Base-by-base conservation (phyloP, 1,284 basidiomycete genomes). In the Ganoderma multipileum region DNA sequence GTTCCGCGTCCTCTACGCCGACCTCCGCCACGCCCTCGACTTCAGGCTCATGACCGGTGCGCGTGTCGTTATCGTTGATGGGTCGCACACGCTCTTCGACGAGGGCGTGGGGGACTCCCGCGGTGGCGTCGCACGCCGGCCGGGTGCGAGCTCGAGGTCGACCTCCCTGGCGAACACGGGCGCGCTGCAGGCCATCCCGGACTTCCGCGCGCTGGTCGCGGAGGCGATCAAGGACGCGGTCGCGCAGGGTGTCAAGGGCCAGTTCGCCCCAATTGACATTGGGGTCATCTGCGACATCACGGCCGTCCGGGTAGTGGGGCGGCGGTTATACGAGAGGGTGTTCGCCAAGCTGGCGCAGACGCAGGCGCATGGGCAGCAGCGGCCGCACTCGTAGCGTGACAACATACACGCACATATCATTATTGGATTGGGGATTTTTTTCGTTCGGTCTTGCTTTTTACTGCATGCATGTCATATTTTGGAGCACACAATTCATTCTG, bases 21-120 rank as follows among this genome's bases (percentile, higher is more conserved):
- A 92, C 75, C 82, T 89, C 39, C 85, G 91, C 74, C 89, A 93
- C 76, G 93, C 91, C 0, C 82, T 95, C 55, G 93, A 95, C 75
- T 87, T 95, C 77, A 87, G 94, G 74, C 83, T 95, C 75, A 87
- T 94, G 86, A 85, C 82, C 14, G 84, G 83, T 36, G 86, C 87
- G 69, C 86, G 89, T 23, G 85, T 93, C 12, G 86, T 85, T 16
- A 87, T 94, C 63, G 77, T 93, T 41, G 93, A 94, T 75, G 90
- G 84, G 2, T 89, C 91, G 1, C 83, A 87, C 75, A 87, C 88
- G 2, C 77, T 92, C 11, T 90, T 89, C 72, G 36, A 39, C 18
- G 79, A 79, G 47, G 68, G 75, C 26, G 76, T 78, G 28, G 66
- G 67, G 4, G 67, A 69, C 47, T 30, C 42, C 38, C 64, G 55